phyloP scores from a whole-genome alignment of 805 yeast species.

The Schwanniomyces occidentalis region DNA sequence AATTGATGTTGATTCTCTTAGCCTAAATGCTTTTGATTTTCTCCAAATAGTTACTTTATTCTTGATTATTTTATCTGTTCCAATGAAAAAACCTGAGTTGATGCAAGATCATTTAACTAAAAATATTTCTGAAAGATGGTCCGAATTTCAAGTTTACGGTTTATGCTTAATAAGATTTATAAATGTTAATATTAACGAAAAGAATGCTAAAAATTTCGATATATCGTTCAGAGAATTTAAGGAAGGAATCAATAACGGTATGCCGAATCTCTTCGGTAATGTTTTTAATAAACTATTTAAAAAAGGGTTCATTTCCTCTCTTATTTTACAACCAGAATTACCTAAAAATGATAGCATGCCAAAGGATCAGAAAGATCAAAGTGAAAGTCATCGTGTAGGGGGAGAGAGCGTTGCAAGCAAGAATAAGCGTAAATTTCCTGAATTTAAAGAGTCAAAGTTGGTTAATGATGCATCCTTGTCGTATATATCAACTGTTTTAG shows the following conservation, averaged over 20 bases:
- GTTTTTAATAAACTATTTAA: conserved; percentile 22
- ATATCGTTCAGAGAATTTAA: conserved; percentile 19
- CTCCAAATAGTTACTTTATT: conserved; percentile 49
- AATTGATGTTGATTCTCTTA: conserved; percentile 35
- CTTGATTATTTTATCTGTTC: conserved; percentile 43
- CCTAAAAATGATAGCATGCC: background rate
- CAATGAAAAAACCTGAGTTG: conserved; percentile 18
- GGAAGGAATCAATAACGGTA: conserved; percentile 13
- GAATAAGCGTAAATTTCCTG: no score
- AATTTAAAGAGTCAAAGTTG: conserved; percentile 33
- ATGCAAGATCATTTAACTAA: conserved; percentile 26
- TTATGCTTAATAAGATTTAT: conserved; percentile 50
- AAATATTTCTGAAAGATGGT: conserved; percentile 35
- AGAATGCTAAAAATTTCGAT: conserved; percentile 15
- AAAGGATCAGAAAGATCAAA: conserved; percentile 4
- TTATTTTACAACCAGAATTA: background rate
- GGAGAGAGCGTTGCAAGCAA: no score
- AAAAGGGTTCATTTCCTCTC: conserved; percentile 31
- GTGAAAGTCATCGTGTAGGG: no score
- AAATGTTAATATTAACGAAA: conserved; percentile 32
- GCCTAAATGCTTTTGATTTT: conserved; percentile 42
- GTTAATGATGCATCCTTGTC: conserved; percentile 43
- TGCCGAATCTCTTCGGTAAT: conserved; percentile 17
- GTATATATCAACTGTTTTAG: conserved; percentile 34
- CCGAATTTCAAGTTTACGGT: conserved; percentile 45